Conservation (phyloP, 1,284 basidiomycete genomes). For the Sporisorium iseilematis-ciliati region DNA sequence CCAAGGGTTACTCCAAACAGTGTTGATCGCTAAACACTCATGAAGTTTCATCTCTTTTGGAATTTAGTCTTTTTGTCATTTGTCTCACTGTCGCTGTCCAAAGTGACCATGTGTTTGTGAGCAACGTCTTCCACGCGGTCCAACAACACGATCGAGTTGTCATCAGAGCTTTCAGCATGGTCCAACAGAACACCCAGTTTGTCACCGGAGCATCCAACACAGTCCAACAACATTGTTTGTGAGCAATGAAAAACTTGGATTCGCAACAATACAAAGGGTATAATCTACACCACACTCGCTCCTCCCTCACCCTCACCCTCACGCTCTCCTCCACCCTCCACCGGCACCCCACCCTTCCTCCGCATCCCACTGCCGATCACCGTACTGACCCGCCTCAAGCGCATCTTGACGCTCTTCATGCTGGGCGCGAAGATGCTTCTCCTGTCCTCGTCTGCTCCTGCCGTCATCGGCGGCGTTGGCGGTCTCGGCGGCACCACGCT, state of each 20-base stretch:
- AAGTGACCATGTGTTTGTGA: not conserved
- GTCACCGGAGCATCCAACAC: too few relatives aligned
- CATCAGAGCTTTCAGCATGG: too few relatives aligned
- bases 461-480: slow-evolving; percentile 21
- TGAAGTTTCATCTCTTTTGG: too few relatives aligned
- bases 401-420: slow-evolving; percentile 29
- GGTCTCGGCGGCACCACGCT: slow-evolving; percentile 45
- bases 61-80: too few relatives aligned
- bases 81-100: too few relatives aligned
- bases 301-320: not conserved
- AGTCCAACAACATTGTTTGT: too few relatives aligned
- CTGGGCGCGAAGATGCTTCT: slow-evolving; percentile 48
- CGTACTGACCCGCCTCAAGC: slow-evolving; percentile 33
- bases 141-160: too few relatives aligned
- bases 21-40: too few relatives aligned
- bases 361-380: slow-evolving; percentile 26
- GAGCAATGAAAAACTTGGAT: too few relatives aligned
- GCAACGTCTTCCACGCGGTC: too few relatives aligned
- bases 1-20: slow-evolving; percentile 62
- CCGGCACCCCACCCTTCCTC: not conserved
- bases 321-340: too few relatives aligned
- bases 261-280: not conserved
- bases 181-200: too few relatives aligned
- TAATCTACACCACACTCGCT: not conserved
- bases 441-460: slow-evolving; percentile 1